phyloP scores from a whole-genome alignment of 2,329 filamentous ascomycete species.

The Colletotrichum aenigma region DNA sequence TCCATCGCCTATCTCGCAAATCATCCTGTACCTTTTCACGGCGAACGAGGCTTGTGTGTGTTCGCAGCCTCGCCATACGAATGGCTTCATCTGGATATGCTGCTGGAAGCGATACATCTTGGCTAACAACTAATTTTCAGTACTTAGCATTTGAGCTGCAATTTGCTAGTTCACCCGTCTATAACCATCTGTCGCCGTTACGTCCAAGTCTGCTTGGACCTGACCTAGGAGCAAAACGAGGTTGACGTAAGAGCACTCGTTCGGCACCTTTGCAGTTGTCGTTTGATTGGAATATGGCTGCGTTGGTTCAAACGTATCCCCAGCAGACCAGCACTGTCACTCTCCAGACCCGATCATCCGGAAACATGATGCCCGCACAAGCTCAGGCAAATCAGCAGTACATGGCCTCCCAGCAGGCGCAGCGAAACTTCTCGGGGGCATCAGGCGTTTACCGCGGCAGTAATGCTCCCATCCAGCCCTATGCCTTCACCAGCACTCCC shows the following conservation, averaged over 20 bases:
- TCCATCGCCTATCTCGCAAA: neutral
- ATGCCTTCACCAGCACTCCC: slow-evolving; percentile 77
- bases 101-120: neutral
- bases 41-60: neutral
- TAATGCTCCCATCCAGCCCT: slow-evolving; percentile 71
- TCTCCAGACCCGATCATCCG: slow-evolving; percentile 75
- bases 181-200: neutral
- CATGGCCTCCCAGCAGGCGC: slow-evolving; percentile 43
- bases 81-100: neutral
- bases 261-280: neutral
- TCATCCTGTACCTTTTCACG: neutral
- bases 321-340: slow-evolving; percentile 77
- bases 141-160: neutral
- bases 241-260: neutral
- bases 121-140: slow-evolving; percentile 1
- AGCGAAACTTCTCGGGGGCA: slow-evolving; percentile 54
- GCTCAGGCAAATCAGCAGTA: slow-evolving; percentile 57
- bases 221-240: neutral
- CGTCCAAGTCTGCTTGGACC: neutral
- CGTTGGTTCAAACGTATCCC: slow-evolving; percentile 81
- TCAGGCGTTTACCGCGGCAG: slow-evolving; percentile 59
- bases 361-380: slow-evolving; percentile 60
- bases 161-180: neutral
- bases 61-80: neutral
- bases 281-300: slow-evolving; percentile 69